Percentiles rank a stretch among this genome's conserved stretches.
Conservation (phyloP, 176 grass and related monocot genomes). For the Aegilops tauschii region DNA sequence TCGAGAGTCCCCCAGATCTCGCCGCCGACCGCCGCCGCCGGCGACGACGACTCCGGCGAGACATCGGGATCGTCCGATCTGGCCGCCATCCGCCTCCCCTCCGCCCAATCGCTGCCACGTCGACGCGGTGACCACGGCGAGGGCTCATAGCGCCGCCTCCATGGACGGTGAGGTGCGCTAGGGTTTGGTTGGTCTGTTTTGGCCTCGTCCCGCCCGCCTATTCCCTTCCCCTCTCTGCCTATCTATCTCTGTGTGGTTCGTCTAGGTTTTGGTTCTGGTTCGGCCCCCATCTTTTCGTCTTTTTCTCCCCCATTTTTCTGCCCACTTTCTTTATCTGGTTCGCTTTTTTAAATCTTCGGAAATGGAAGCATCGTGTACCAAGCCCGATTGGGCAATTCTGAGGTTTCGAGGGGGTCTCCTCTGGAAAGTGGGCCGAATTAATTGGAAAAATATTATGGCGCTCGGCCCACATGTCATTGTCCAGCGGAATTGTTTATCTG, state of each 20-base stretch:
- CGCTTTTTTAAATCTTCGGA: background rate
- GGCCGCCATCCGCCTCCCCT: conserved; percentile 35
- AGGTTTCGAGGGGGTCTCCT: background rate
- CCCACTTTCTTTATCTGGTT: conserved; percentile 32
- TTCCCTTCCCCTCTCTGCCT: conserved; percentile 19
- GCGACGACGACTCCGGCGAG: conserved; percentile 20
- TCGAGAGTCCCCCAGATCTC: conserved; percentile 95
- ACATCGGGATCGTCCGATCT: conserved; percentile 68
- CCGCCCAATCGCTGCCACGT: conserved; percentile 15
- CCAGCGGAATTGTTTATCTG: background rate
- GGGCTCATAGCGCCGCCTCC: conserved; percentile 45
- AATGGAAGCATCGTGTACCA: background rate
- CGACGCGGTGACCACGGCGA: background rate
- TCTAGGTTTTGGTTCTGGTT: conserved; percentile 41
- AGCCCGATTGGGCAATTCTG: conserved; percentile 5
- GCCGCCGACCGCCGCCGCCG: conserved; percentile 13
- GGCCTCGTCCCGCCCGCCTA: conserved; percentile 41
- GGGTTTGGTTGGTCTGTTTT: conserved; percentile 46
- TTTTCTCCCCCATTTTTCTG: background rate
- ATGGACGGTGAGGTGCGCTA: conserved; percentile 29
- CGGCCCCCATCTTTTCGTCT: conserved; percentile 1
- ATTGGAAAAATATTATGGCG: background rate
- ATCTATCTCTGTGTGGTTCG: conserved; percentile 48
- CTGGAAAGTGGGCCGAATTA: conserved; percentile 8
- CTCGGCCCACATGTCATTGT: background rate